Evolutionary conservation across 225 moss, liverwort and hornwort species (phyloP).

Genomic region (Antitrichia curtipendula): DNA sequence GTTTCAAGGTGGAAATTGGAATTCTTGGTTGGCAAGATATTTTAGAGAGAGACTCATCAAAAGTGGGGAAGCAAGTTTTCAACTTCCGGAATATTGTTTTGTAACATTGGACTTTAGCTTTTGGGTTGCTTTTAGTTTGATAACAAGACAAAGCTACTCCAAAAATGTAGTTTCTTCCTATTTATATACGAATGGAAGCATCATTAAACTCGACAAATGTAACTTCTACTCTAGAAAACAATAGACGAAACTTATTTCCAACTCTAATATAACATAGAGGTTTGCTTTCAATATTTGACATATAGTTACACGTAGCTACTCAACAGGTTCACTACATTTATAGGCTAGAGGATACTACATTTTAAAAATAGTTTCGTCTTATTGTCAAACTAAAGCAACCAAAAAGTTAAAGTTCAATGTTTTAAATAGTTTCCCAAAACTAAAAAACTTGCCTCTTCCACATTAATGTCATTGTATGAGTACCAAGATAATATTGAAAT

Average conservation of each 20-base stretch:
- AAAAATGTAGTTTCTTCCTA: not conserved
- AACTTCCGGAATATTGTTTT: accelerated
- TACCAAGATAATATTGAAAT: not conserved
- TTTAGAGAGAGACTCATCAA: not conserved
- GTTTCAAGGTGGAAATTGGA: not conserved
- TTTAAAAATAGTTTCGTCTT: not conserved
- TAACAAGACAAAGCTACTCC: not conserved
- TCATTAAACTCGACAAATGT: not conserved
- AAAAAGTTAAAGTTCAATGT: no score
- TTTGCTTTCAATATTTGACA: not conserved
- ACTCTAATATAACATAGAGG: accelerated
- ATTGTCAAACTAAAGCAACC: not conserved
- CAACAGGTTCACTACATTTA: not conserved
- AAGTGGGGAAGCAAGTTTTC: accelerated
- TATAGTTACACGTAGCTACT: accelerated
- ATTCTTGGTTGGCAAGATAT: not conserved
- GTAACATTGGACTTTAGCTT: not conserved
- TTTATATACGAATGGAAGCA: not conserved
- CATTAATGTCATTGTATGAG: no score
- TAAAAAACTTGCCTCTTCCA: not conserved
- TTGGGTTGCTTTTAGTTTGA: not conserved
- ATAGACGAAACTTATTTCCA: accelerated
- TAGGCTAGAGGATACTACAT: not conserved
- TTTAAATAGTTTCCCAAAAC: not conserved
- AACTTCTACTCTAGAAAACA: accelerated